These are phyloP conservation scores for Neodidymelliopsis sp. DNA, from an alignment of 2,329 filamentous ascomycete genomes.

Conservation along the genomic window DNA sequence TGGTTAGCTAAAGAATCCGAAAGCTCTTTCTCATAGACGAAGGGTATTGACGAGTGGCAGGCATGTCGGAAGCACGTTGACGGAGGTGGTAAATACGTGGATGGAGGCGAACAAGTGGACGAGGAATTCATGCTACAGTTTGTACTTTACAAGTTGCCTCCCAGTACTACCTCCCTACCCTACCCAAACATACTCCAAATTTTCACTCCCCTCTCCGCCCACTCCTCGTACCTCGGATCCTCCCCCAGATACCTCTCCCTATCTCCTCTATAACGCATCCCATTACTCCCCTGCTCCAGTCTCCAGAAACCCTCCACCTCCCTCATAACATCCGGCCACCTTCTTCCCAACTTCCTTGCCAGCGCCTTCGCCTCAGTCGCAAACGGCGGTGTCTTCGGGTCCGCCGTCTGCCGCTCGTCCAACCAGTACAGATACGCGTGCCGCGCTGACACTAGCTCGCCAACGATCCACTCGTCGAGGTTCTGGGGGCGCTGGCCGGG, in stretches of 20 bases:
- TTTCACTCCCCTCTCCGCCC: not conserved
- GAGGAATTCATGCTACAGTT: no score
- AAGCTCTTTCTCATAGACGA: no score
- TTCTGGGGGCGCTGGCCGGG: constrained; percentile 1
- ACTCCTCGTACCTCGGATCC: constrained; percentile 7
- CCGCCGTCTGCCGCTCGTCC: constrained; percentile 10
- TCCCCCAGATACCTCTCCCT: constrained; percentile 19
- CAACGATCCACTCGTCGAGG: constrained; percentile 17
- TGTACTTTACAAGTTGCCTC: no score
- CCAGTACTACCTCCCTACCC: no score
- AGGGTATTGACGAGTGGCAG: no score
- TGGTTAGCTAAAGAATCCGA: no score
- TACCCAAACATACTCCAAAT: constrained; percentile 19
- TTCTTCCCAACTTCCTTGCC: constrained; percentile 9
- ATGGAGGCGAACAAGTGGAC: no score
- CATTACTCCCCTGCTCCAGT: constrained; percentile 19
- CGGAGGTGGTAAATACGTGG: no score
- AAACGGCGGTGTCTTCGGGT: constrained; percentile 16
- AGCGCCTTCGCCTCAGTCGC: constrained; percentile 17
- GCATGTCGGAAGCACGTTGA: no score
- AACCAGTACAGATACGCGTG: constrained; percentile 30
- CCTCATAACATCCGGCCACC: constrained; percentile 19
- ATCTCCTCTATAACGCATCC: constrained; percentile 12
- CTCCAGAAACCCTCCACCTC: constrained; percentile 24
- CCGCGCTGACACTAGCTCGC: constrained; percentile 20